A percentile compares a stretch with the other conserved stretches of the same genome.
Evolutionary conservation across 2,329 filamentous ascomycete species (phyloP).

Genomic region (Microcera coccophila): DNA sequence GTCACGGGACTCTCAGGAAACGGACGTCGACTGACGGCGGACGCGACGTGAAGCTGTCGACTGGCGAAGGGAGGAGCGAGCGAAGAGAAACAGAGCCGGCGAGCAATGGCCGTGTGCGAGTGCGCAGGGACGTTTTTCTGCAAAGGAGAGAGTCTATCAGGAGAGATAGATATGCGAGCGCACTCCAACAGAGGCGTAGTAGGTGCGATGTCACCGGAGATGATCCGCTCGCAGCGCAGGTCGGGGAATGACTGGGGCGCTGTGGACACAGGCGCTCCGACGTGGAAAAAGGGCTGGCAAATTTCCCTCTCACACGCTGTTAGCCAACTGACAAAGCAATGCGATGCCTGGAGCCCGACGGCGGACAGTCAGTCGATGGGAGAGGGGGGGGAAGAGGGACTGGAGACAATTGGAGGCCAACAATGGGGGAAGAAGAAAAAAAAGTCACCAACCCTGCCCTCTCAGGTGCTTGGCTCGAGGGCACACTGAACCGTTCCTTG

Average conservation of each 20-base stretch:
- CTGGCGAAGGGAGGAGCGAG: conserved; percentile 9
- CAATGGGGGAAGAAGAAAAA: background rate
- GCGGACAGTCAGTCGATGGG: too few species aligned
- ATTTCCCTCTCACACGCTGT: background rate
- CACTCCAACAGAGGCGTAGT: conserved; percentile 10
- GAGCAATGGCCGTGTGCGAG: background rate
- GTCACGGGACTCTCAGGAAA: conserved; percentile 23
- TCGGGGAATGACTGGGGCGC: conserved; percentile 4
- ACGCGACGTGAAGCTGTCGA: conserved; percentile 15
- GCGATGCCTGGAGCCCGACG: too few species aligned
- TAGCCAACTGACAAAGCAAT: background rate
- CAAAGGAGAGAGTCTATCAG: conserved; percentile 15
- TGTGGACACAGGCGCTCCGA: background rate
- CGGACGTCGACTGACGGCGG: conserved; percentile 9
- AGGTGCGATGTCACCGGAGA: conserved; percentile 16
- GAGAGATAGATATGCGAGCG: conserved; percentile 11
- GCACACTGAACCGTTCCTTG: too few species aligned
- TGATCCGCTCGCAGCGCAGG: conserved; percentile 12
- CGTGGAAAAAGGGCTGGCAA: background rate
- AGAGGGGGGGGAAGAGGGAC: background rate
- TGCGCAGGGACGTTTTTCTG: too few species aligned
- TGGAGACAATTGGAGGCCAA: background rate
- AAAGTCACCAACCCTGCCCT: background rate
- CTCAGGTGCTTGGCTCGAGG: background rate
- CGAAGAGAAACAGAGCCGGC: background rate